Conservation (phyloP, 164 flowering plant genomes). For the Annona cherimola region DNA sequence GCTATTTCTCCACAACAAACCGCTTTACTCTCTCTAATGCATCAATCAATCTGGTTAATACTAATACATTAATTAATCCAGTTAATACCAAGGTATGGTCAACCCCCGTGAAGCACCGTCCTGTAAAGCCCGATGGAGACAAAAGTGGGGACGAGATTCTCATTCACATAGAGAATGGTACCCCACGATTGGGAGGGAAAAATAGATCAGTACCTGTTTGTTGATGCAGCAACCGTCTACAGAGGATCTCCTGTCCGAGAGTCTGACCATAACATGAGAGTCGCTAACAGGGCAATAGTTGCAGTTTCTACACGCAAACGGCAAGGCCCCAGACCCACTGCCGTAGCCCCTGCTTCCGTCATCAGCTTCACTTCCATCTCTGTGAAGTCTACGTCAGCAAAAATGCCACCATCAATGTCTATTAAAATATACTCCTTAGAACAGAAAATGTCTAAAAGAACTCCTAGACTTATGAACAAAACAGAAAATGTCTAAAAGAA, state of each 20-base stretch:
- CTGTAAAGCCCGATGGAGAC: not conserved
- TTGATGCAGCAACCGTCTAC: too few relatives aligned
- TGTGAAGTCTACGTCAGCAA: slow-evolving; percentile 60
- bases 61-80: too few relatives aligned
- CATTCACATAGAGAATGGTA: not conserved
- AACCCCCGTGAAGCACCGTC: too few relatives aligned
- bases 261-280: slow-evolving; percentile 90
- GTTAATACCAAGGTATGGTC: too few relatives aligned
- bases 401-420: not conserved
- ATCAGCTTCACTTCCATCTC: slow-evolving; percentile 58
- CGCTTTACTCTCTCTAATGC: too few relatives aligned
- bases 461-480: too few relatives aligned
- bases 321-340: slow-evolving; percentile 87
- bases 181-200: not conserved
- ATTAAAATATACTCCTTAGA: not conserved
- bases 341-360: slow-evolving; percentile 66
- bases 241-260: slow-evolving; percentile 26
- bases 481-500: too few relatives aligned
- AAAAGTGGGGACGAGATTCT: slow-evolving; percentile 2
- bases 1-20: too few relatives aligned
- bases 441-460: too few relatives aligned
- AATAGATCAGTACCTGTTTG: not conserved
- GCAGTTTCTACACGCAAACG: slow-evolving; percentile 95
- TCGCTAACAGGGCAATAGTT: slow-evolving; percentile 65
- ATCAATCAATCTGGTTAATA: too few relatives aligned